Evolutionary conservation across 257 asterid species (phyloP), one percentile per base, ranked within the genome.

Genomic region (Gynochthodes officinalis): DNA sequence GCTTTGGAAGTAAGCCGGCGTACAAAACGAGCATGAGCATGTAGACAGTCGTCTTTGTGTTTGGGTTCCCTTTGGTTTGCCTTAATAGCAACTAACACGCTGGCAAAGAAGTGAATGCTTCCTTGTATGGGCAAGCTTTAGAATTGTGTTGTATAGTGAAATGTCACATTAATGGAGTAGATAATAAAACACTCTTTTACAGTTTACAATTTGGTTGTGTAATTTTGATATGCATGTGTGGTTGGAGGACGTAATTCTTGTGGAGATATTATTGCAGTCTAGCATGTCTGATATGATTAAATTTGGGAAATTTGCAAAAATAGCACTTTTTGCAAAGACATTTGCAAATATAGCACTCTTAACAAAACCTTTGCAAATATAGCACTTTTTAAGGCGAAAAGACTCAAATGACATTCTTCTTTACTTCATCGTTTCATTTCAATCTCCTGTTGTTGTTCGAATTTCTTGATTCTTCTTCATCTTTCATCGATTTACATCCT

Each of bases 1-100:
- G 98, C 99, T 21, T 96, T 91, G 60, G 84, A 83, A 84, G 96
- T 94, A 57, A 96, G 99, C 59, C 86, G 88, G 78, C 96, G 97
- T 57, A 94, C 99, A 25, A 94, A 94, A 50, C 96, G 98, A 66
- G 98, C 98, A 55, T 94, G 89, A 89, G 69, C 46, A 18, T 43
- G 35, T 1, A 12, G 6, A 18, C 23, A 10, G 8, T 52, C 35
- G 13, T 16, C 35, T 3, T 55, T 39, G 49, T 43, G 48, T 70
- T 58, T 48, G 13, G n/a, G 49, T 71, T 60, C 4, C 48, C 18
- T 4, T 61, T 33, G 28, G 40, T 30, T 48, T 32, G 9, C 67
- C n/a, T 23, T 43, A 14, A 25, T 46, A 4, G 40, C 7, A 15
- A 4, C 64, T 32, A 5, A 28, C 5, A 19, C 13, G n/a, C 35